Evolutionary conservation across 352 stramenopile species (phyloP), one percentile per base, ranked within the genome.

Genomic region (Phytophthora pini): DNA sequence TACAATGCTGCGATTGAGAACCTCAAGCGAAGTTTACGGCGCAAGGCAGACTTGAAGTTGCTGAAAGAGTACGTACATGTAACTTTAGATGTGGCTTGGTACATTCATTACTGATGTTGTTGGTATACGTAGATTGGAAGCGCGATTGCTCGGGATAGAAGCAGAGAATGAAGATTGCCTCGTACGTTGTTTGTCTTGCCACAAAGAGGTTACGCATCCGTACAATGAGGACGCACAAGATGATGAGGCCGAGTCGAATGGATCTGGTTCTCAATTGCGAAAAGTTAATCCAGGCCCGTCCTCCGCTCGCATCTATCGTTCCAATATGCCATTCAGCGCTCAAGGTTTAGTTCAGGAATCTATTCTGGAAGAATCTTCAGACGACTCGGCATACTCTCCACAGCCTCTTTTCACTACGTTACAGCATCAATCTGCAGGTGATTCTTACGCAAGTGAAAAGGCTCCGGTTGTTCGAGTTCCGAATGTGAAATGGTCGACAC

Each of bases 151-250:
- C 10, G 79, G 79, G 0, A 66, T 80, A 15, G 68, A 90, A 9
- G 61, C 58, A 0, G 79, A 89, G 20, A 70, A 66, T 11, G 81
- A 92, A 52, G 83, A 92, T 50, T 92, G 83, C 52, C 70, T 92
- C 1, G 68, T 92, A 26, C 83, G 83, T 0, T 90, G 83, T 32
- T 64, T 92, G 11, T 90, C 83, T 29, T 92, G 83, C 52, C 83
- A 82, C 45, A 92, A 90, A 60, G 83, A 92, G 54, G 71, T 92
- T 6, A 41, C 62, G 5, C 72, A 74, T 11, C 26, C 58, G 3
- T 26, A 65, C 2, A 43, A 45, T 15, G 72, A 84, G 5, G 56
- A 56, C 4, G 27, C 34, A 12, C 29, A 61, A 27, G 44, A 9
- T 10, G 72, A 76, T 0, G 75, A 74, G 0, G 53, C 74, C 12